Evolutionary conservation across 2,329 filamentous ascomycete genomes (phyloP), one percentile per base, ranked within the genome.

Genomic region (Bipolaris gigantea): DNA sequence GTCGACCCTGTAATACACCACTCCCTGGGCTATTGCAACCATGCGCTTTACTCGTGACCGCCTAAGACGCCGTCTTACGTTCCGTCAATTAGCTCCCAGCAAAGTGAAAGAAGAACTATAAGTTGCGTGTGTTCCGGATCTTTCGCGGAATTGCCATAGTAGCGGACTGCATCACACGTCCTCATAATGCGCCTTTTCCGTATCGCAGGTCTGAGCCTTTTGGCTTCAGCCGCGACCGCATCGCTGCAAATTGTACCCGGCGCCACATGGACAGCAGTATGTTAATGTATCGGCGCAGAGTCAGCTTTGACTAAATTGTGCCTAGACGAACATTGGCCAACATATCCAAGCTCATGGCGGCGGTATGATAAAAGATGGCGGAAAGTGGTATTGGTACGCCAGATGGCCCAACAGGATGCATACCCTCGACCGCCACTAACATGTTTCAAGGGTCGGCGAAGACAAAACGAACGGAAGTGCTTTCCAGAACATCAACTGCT

Each of bases 401-500:
- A 18, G 27, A 8, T 18, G 15, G 23, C n/a, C 18, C n/a, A 18
- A 9, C 18, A 21, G 13, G 2, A 8, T 13, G 6, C 27, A 23
- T 19, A 18, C 23, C 5, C 23, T 7, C 8, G 10, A 1, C 10
- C 19, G 3, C 15, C 5, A 21, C 38, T 55, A 27, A 55, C 25
- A 25, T 23, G 16, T 19, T 15, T 2, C 8, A 27, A 80, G 85
- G 74, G 82, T 89, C 32, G 87, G 87, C 15, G 87, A 89, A 68
- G 86, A 89, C 73, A 89, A 89, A 41, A 82, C 83, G 1, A 74
- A 81, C n/a, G 85, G 85, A 21, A 80, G 76, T 1, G 72, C 77
- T 0, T 89, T 89, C 69, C 81, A 84, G 54, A 85, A 85, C 47
- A 76, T 89, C 61, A 88, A 88, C 68, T 89, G 86, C 73, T 89